Conservation (phyloP, 257 asterid genomes). For the Voacanga thouarsii region DNA sequence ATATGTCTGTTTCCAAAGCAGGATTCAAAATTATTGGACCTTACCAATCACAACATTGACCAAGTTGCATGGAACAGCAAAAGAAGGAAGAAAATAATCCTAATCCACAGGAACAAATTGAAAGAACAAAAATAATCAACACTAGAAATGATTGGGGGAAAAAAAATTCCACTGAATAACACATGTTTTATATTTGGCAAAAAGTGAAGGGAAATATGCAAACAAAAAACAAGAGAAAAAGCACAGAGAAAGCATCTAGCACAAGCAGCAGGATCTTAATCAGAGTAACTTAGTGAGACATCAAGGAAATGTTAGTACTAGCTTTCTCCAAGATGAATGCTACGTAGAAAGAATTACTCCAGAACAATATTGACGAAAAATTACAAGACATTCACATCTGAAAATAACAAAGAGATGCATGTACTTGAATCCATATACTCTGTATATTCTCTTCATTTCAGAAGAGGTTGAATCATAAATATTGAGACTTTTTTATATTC, state of each 20-base stretch:
- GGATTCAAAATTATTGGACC: slow-evolving; percentile 18
- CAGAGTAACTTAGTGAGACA: too few species aligned
- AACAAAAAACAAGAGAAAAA: background rate
- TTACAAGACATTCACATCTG: background rate
- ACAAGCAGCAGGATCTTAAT: too few species aligned
- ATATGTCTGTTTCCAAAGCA: slow-evolving; percentile 55
- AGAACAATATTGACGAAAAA: background rate
- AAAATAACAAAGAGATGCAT: background rate
- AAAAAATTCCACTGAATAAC: background rate
- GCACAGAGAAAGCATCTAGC: background rate
- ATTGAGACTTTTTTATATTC: too few species aligned
- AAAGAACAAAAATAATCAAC: background rate
- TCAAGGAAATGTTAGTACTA: background rate
- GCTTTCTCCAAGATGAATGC: background rate
- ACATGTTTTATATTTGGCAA: background rate
- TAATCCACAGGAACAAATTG: background rate
- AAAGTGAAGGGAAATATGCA: background rate
- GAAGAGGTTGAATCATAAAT: background rate
- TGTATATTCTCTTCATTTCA: background rate
- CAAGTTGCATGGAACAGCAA: slow-evolving; percentile 4
- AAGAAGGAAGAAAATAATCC: slow-evolving; percentile 2
- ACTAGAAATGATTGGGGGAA: background rate
- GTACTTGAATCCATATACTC: background rate
- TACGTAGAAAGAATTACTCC: background rate
- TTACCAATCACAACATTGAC: background rate